phyloP scores from a whole-genome alignment of 345 rosid species.

The Salix koriyanagi region DNA sequence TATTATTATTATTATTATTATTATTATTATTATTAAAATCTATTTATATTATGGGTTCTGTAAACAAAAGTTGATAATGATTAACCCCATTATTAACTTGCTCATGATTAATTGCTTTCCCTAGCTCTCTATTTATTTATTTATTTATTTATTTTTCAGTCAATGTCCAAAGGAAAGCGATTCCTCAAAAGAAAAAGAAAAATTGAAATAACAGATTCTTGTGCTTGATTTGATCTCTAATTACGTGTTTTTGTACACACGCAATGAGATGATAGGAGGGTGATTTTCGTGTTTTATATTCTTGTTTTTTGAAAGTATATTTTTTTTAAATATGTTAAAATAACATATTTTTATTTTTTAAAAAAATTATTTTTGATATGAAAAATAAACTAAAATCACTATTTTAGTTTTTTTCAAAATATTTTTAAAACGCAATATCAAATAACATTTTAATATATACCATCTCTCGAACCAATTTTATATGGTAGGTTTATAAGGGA shows the following conservation, averaged over 20 bases:
- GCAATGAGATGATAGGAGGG: neutral
- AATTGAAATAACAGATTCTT: neutral
- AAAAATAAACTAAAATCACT: too few relatives aligned
- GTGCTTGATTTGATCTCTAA: neutral
- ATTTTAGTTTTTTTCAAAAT: too few relatives aligned
- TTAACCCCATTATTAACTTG: slow-evolving; percentile 23
- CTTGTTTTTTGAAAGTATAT: too few relatives aligned
- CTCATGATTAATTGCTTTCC: slow-evolving; percentile 19
- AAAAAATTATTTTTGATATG: too few relatives aligned
- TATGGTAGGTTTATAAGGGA: neutral
- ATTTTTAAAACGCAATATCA: too few relatives aligned
- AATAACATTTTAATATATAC: too few relatives aligned
- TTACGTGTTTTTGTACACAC: neutral
- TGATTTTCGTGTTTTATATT: too few relatives aligned
- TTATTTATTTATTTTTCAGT: neutral
- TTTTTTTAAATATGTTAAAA: too few relatives aligned
- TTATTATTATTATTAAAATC: neutral
- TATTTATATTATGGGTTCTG: slow-evolving; percentile 4
- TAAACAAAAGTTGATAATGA: neutral
- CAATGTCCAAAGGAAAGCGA: slow-evolving; percentile 4
- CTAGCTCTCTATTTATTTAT: neutral
- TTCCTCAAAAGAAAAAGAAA: neutral
- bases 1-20: too few relatives aligned
- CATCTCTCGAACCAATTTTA: neutral
- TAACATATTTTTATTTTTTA: too few relatives aligned